Evolutionary conservation across 2,329 filamentous ascomycete species (phyloP).

Genomic region (Claviceps africana): DNA sequence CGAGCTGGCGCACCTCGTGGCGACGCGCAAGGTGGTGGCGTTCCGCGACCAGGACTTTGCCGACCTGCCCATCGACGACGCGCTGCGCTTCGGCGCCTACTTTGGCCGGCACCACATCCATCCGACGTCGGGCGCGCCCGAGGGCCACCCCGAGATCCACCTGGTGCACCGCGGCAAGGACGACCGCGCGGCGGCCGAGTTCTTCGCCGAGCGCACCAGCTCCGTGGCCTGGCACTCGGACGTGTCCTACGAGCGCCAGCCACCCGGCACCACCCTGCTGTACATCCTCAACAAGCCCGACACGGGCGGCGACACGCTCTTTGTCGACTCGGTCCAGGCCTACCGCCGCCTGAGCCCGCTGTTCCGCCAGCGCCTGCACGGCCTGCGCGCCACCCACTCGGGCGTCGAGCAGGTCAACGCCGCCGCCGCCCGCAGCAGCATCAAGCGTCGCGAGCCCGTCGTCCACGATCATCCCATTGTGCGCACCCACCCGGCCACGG

Average conservation of each 20-base stretch:
- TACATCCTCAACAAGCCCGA: slow-evolving; percentile 74
- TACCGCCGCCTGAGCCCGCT: slow-evolving; percentile 68
- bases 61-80: slow-evolving; percentile 54
- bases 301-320: slow-evolving; percentile 74
- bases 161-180: slow-evolving; percentile 58
- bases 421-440: slow-evolving; percentile 50
- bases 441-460: slow-evolving; percentile 64
- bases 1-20: slow-evolving; percentile 61
- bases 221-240: slow-evolving; percentile 84
- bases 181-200: slow-evolving; percentile 36
- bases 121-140: slow-evolving; percentile 61
- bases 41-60: slow-evolving; percentile 66
- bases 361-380: slow-evolving; percentile 69
- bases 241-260: slow-evolving; percentile 76
- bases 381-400: slow-evolving; percentile 67
- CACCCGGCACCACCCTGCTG: slow-evolving; percentile 78
- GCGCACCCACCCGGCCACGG: slow-evolving; percentile 67
- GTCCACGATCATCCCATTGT: slow-evolving; percentile 63
- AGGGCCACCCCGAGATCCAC: slow-evolving; percentile 60
- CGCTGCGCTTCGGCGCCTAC: slow-evolving; percentile 56
- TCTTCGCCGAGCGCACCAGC: slow-evolving; percentile 56
- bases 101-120: slow-evolving; percentile 76
- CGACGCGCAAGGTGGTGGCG: slow-evolving; percentile 63
- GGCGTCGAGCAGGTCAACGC: slow-evolving; percentile 67
- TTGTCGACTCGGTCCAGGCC: slow-evolving; percentile 64